These are phyloP conservation scores for Endoconidiophora laricicola DNA, from an alignment of 2,329 filamentous ascomycete genomes.

Conservation along the genomic window DNA sequence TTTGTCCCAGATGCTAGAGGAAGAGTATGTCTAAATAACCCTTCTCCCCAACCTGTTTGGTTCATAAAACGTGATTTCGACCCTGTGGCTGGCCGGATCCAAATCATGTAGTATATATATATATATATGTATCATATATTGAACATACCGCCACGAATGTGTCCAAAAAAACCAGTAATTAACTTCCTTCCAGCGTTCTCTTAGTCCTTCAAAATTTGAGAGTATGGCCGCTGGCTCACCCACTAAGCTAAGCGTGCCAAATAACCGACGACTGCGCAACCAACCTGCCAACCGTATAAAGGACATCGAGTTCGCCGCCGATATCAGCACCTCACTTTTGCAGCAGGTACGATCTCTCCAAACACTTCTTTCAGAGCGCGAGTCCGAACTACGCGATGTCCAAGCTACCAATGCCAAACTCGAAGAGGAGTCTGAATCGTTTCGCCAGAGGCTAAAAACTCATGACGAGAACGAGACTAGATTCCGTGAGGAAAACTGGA, in stretches of 20 bases:
- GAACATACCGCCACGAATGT: too few relatives aligned
- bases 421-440: slow-evolving; percentile 64
- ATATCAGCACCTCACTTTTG: slow-evolving; percentile 88
- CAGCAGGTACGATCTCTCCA: slow-evolving; percentile 89
- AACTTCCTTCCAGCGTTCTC: slow-evolving; percentile 36
- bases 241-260: slow-evolving; percentile 64
- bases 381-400: slow-evolving; percentile 59
- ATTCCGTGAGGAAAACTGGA: slow-evolving; percentile 99
- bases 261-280: slow-evolving; percentile 71
- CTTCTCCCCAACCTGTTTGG: not conserved
- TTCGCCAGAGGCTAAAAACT: slow-evolving; percentile 62
- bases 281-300: slow-evolving; percentile 77
- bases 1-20: slow-evolving; percentile 36
- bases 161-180: not conserved
- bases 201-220: slow-evolving; percentile 64
- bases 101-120: not conserved
- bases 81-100: not conserved
- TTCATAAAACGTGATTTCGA: not conserved
- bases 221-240: slow-evolving; percentile 73
- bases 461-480: slow-evolving; percentile 88
- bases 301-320: slow-evolving; percentile 95
- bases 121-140: not conserved
- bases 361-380: slow-evolving; percentile 66
- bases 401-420: slow-evolving; percentile 55
- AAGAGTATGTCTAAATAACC: slow-evolving; percentile 25